Conservation (phyloP, 768 basidiomycete genomes). For the Russula brevipes region DNA sequence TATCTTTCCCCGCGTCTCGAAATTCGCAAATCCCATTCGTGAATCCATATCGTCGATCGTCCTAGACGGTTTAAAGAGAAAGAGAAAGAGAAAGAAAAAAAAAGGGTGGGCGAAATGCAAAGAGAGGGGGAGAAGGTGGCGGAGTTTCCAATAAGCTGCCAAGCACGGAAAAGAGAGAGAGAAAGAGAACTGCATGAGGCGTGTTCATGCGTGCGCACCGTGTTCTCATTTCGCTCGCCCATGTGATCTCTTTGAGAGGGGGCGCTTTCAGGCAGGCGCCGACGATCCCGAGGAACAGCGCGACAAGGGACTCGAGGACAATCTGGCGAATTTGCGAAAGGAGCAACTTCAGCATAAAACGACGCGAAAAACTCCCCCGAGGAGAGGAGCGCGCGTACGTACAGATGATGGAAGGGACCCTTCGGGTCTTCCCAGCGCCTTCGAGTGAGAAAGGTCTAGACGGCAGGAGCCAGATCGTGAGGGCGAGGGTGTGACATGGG, state of each 20-base stretch:
- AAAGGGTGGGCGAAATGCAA: too few relatives aligned
- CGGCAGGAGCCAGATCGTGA: constrained; percentile 2
- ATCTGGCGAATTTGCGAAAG: constrained; percentile 41
- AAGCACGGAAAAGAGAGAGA: not conserved
- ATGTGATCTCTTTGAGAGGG: constrained; percentile 72
- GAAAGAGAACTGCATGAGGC: not conserved
- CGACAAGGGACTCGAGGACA: constrained; percentile 57
- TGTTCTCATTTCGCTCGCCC: constrained; percentile 85
- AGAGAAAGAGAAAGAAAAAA: not conserved
- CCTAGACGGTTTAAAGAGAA: not conserved
- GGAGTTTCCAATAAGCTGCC: too few relatives aligned
- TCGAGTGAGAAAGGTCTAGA: constrained; percentile 69
- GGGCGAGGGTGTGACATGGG: not conserved
- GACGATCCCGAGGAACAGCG: constrained; percentile 61
- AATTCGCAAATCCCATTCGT: constrained; percentile 25
- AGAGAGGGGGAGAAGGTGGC: not conserved
- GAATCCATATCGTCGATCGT: constrained; percentile 27
- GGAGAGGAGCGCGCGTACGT: constrained; percentile 23
- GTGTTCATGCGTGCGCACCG: constrained; percentile 43
- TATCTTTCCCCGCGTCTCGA: constrained; percentile 21
- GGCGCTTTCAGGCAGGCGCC: constrained; percentile 71
- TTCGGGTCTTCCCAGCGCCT: constrained; percentile 69
- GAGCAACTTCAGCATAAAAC: not conserved
- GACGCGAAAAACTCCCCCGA: too few relatives aligned
- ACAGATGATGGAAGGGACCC: constrained; percentile 62